Evolutionary conservation across 352 stramenopile genomes (phyloP), one percentile per base, ranked within the genome.

Genomic region (Globisporangium viniferum): DNA sequence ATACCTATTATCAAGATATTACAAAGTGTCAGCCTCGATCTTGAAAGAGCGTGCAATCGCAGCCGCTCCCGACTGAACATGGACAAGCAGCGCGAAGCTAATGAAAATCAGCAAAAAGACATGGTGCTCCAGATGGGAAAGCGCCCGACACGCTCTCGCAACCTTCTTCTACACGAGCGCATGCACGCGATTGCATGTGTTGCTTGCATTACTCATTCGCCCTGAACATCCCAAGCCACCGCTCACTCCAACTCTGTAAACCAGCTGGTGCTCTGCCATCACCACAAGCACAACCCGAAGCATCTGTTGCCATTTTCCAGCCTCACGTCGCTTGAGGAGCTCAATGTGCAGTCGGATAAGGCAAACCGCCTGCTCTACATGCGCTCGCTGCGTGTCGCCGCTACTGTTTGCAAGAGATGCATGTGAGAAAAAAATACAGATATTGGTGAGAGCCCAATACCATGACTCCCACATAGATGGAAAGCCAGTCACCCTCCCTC

Each of bases 91-190:
- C 41, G 41, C 41, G 41, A 49, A 49, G 15, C 15, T 49, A 20
- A 49, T 49, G 41, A 49, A 49, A 49, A 49, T 49, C 41, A 49
- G 41, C 41, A n/a, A 49, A 49, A 49, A n/a, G 41, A 49, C 41
- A 49, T 49, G 39, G 5, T n/a, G 15, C 41, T n/a, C 12, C 41
- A n/a, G 41, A 49, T 49, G 41, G 41, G 41, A 49, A 49, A 49
- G 41, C 15, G 41, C 41, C 9, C 39, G 39, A n/a, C 39, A 48
- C 14, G 14, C 41, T 49, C 41, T 49, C 41, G 41, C 15, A 49
- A n/a, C 41, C 15, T 49, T 49, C 41, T 49, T 49, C 41, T 49
- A n/a, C 41, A n/a, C 15, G 3, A 49, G 15, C 15, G 15, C 41
- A 49, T 49, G 14, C 15, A n/a, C 41, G 15, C 15, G 15, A 5